A percentile compares a stretch with the other conserved stretches of the same genome.
Conservation (phyloP, 345 rosid species). For the Moricandia moricandioides region DNA sequence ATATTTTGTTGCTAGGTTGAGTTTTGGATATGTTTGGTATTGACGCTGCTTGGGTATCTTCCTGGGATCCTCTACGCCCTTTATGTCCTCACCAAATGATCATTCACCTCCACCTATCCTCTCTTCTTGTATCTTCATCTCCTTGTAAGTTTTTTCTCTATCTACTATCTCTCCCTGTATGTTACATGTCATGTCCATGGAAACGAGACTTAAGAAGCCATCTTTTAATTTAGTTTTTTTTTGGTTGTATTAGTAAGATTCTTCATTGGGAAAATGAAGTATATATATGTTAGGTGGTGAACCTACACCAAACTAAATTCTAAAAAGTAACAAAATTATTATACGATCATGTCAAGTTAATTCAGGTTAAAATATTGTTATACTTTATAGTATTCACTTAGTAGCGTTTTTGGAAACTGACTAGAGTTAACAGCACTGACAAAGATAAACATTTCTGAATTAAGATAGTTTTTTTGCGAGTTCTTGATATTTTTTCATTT, state of each 20-base stretch:
- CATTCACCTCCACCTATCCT: slow-evolving; percentile 12
- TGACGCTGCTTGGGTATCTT: slow-evolving; percentile 63
- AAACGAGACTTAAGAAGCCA: not conserved
- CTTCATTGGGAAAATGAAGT: not conserved
- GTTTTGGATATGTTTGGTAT: slow-evolving; percentile 85
- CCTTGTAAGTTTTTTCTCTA: slow-evolving; percentile 19
- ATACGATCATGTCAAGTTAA: not conserved
- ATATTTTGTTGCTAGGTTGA: slow-evolving; percentile 45
- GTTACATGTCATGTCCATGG: not conserved
- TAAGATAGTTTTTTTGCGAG: not conserved
- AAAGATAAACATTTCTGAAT: not conserved
- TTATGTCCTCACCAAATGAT: slow-evolving; percentile 66
- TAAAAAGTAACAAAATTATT: not conserved
- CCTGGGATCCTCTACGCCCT: slow-evolving; percentile 85
- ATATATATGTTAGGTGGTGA: not conserved
- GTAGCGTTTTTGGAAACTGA: not conserved
- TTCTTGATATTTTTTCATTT: not conserved
- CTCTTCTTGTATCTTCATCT: slow-evolving; percentile 2
- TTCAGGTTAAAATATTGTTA: not conserved
- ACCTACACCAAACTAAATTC: not conserved
- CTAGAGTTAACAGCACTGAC: not conserved
- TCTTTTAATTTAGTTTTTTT: not conserved
- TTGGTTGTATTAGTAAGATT: not conserved
- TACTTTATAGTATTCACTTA: not conserved
- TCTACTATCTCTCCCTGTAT: not conserved